Base-by-base conservation (phyloP, 2,329 filamentous ascomycete genomes). In the Curvularia lunata region DNA sequence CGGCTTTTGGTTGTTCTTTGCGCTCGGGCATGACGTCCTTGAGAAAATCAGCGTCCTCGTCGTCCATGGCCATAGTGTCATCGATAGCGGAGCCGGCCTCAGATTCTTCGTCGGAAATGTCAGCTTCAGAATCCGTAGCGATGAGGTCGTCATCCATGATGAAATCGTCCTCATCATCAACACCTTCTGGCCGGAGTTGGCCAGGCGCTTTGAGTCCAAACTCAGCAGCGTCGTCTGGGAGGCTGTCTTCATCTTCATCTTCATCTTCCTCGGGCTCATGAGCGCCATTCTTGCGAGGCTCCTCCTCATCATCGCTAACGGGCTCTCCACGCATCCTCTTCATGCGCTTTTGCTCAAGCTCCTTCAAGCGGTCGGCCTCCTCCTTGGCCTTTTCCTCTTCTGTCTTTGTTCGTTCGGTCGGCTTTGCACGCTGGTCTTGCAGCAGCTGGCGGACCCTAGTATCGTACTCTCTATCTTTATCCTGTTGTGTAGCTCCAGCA, bases 101-200 rank as follows among this genome's bases (percentile, higher is more conserved):
- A 41, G 73, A 71, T 34, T 66, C 71, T 6, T 68, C 69, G 25
- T 64, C 69, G 13, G 68, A 73, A 4, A 74, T 68, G 8, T 80
- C 77, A n/a, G 73, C 69, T 46, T 82, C 80, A 2, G 91, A 94
- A 37, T 88, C 91, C 65, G 88, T 93, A 12, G 92, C 92, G 32
- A 97, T 85, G 16, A 98, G 83, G 70, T 96, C 90, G 61, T 95
- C 91, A 58, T 98, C 94, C 61, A 97, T 88, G 25, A 94, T 75
- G 69, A 98, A 98, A 67, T 97, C 92, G 68, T 98, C 94, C 73
- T 98, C 94, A 66, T 97, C 94, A 64, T 97, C 92, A 32, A 96
- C 57, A 65, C 77, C 65, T 53, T 70, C 59, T 63, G 73, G 65
- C 71, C 74, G 70, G 25, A 69, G 68, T 27, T 70, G 89, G 82